These are phyloP conservation scores for Saccharata proteae DNA, from an alignment of 2,329 filamentous ascomycete genomes.

Conservation along the genomic window DNA sequence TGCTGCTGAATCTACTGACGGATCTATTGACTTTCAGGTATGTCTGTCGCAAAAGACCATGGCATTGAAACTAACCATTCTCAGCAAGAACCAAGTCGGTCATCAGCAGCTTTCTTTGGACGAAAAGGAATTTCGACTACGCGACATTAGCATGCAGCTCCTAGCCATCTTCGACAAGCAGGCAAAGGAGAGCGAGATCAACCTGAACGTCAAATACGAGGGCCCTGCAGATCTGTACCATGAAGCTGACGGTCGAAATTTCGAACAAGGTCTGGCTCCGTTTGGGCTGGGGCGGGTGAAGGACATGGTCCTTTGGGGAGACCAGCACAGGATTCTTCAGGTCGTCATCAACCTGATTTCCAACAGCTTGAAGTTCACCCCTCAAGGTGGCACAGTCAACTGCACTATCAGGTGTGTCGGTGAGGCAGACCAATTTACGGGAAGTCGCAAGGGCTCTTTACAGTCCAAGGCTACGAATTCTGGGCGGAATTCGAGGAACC, in stretches of 20 bases:
- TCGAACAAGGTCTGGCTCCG: conserved; percentile 43
- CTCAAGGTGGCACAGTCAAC: conserved; percentile 59
- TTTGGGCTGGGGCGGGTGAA: conserved; percentile 57
- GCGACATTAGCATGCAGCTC: conserved; percentile 74
- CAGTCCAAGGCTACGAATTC: conserved; percentile 29
- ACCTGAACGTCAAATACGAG: conserved; percentile 61
- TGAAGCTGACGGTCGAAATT: conserved; percentile 25
- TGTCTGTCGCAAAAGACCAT: conserved; percentile 2
- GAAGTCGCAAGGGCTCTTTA: conserved; percentile 33
- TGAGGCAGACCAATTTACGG: conserved; percentile 34
- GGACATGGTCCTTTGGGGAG: conserved; percentile 85
- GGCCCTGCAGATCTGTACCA: conserved; percentile 31
- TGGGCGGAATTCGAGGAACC: conserved; percentile 20
- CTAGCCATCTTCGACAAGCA: conserved; percentile 84
- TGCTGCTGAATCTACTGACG: conserved; percentile 74
- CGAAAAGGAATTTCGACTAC: conserved; percentile 71
- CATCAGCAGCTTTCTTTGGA: conserved; percentile 64
- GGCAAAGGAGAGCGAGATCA: conserved; percentile 65
- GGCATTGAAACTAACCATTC: conserved; percentile 1
- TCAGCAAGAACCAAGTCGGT: conserved; percentile 83
- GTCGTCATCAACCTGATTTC: conserved; percentile 90
- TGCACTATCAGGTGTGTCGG: conserved; percentile 64
- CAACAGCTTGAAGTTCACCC: conserved; percentile 87
- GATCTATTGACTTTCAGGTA: conserved; percentile 68
- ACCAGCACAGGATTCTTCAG: conserved; percentile 80